Evolutionary conservation across 164 flowering plant species (phyloP), one percentile per base, ranked within the genome.

Genomic region (Annona squamosa): DNA sequence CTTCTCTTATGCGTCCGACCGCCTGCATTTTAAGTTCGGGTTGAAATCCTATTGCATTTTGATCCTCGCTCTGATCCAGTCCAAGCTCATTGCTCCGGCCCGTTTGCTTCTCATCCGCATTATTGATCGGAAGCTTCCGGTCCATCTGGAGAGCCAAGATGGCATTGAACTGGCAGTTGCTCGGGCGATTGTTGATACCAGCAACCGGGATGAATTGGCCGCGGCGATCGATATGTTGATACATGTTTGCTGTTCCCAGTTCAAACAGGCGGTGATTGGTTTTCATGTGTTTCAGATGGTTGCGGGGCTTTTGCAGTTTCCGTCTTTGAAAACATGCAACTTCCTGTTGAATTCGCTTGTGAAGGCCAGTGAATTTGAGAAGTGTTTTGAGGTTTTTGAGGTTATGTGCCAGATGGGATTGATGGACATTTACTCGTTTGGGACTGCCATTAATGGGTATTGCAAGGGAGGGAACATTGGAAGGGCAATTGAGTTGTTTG

Each of bases 91-190:
- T 17, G 64, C 76, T 0, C 84, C 91, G 62, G 93, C 97, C 13
- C 79, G 93, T 43, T 76, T 84, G 79, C 77, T 91, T 46, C 79
- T 93, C 75, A 87, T 86, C 42, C 87, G 86, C n/a, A 77, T 93
- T 76, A 87, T 91, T 44, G 91, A 88, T 84, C 74, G 77, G 64
- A 88, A 88, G 67, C n/a, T 87, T 47, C 79, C 87, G 0, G 82
- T 76, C 71, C 70, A 66, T 57, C 79, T 78, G 74, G 72, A 74
- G 17, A 71, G 73, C 63, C 26, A 72, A 1, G 67, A 57, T 1
- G 48, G 63, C 65, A 88, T 43, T 19, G 74, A 84, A 63, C 43
- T 85, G 13, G 89, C 85, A 83, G 72, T 93, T 68, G 87, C 85
- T 13, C 52, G 12, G 4, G 59, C 67, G 37, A 41, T 77, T 16